These are phyloP conservation scores for Taiozyma sp. DNA, from an alignment of 1,139 yeast genomes.

Conservation along the genomic window DNA sequence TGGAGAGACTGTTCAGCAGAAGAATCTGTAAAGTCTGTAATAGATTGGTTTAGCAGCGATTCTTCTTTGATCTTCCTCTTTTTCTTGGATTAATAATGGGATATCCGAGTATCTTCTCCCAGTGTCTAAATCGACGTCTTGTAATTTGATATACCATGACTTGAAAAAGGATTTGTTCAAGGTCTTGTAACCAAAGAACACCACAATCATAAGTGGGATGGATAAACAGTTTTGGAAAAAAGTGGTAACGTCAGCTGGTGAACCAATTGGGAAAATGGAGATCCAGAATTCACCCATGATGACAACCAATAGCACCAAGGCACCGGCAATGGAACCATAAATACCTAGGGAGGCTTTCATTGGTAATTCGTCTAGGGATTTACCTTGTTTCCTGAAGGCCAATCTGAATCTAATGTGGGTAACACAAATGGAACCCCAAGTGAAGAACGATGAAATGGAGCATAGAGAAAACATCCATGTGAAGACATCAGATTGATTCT, in stretches of 20 bases:
- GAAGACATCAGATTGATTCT: conserved; percentile 51
- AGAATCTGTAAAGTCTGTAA: conserved; percentile 35
- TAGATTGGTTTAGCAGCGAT: conserved; percentile 28
- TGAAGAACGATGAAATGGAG: conserved; percentile 61
- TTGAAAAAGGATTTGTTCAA: conserved; percentile 29
- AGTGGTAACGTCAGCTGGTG: conserved; percentile 37
- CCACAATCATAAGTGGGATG: conserved; percentile 39
- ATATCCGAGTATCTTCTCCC: conserved; percentile 46
- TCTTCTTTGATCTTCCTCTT: conserved; percentile 37
- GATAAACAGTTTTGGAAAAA: conserved; percentile 47
- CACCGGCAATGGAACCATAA: conserved; percentile 47
- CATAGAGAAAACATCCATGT: conserved; percentile 65
- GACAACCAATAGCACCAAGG: conserved; percentile 41
- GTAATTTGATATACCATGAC: conserved; percentile 28
- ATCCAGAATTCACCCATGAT: conserved; percentile 61
- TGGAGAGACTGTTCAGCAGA: conserved; percentile 34
- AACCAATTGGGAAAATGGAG: conserved; percentile 64
- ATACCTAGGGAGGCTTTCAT: conserved; percentile 50
- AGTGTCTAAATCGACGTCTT: conserved; percentile 41
- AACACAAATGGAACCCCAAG: conserved; percentile 62
- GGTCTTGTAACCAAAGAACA: conserved; percentile 24
- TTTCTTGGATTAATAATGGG: conserved; percentile 38
- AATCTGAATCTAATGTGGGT: conserved; percentile 61
- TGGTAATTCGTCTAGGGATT: conserved; percentile 47
- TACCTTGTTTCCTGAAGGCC: conserved; percentile 52